A percentile compares a stretch with the other conserved stretches of the same genome.
These are phyloP conservation scores for Rosa hybrid DNA, from an alignment of 331 rosid species.

Conservation along the genomic window DNA sequence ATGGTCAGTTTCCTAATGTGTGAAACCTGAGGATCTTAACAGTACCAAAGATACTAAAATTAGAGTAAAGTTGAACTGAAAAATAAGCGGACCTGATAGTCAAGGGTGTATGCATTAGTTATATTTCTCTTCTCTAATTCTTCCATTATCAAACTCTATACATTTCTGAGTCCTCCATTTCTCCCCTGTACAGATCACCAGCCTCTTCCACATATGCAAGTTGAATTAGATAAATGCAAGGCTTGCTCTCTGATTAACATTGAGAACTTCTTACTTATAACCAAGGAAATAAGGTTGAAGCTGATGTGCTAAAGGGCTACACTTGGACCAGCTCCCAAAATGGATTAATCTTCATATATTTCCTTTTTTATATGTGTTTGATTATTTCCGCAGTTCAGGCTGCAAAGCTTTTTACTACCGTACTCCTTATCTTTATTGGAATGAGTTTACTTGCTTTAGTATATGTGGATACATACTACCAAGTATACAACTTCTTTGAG, in stretches of 20 bases:
- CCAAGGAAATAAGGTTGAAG: not conserved
- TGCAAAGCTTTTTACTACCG: not conserved
- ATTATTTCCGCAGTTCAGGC: not conserved
- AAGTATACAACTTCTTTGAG: not conserved
- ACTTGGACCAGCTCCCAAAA: not conserved
- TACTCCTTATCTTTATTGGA: not conserved
- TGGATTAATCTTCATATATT: not conserved
- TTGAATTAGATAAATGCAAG: too few species aligned
- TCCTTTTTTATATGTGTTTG: not conserved
- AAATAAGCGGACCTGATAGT: too few species aligned
- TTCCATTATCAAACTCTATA: too few species aligned
- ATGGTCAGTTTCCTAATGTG: too few species aligned
- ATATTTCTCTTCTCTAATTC: too few species aligned
- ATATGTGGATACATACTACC: not conserved
- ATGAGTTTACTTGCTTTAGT: not conserved
- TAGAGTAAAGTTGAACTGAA: too few species aligned
- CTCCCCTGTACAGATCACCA: too few species aligned
- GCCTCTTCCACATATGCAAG: too few species aligned
- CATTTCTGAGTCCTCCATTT: too few species aligned
- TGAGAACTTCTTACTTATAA: not conserved
- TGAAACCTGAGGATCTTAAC: too few species aligned
- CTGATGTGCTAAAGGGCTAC: not conserved
- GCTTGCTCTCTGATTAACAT: not conserved
- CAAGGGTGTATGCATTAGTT: too few species aligned
- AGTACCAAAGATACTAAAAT: too few species aligned